Evolutionary conservation across 2,329 filamentous ascomycete genomes (phyloP).

Genomic region (Exophiala lecanii-corni): DNA sequence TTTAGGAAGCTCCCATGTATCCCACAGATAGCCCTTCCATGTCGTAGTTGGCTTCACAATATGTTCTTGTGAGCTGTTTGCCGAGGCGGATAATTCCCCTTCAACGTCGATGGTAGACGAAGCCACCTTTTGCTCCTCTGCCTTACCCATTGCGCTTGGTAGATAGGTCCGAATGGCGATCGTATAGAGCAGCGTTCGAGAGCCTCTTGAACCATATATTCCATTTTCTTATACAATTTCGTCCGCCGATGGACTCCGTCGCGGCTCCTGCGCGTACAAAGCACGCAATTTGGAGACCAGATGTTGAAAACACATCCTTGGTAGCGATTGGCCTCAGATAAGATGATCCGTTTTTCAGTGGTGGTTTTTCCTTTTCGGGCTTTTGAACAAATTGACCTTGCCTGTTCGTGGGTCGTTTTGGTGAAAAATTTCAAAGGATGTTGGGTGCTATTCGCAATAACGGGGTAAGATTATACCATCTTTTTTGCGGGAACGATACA

Average conservation of each 20-base stretch:
- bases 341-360: neutral
- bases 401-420: conserved; percentile 2
- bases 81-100: conserved; percentile 5
- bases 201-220: conserved; percentile 1
- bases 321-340: conserved; percentile 9
- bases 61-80: conserved; percentile 8
- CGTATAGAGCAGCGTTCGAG: neutral
- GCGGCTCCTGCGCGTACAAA: neutral
- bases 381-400: neutral
- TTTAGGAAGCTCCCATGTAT: conserved; percentile 47
- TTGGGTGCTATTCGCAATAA: conserved; percentile 6
- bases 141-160: conserved; percentile 4
- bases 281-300: conserved; percentile 7
- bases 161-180: conserved; percentile 1
- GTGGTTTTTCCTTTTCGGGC: neutral
- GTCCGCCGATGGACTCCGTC: conserved; percentile 4
- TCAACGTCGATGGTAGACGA: conserved; percentile 5
- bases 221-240: conserved; percentile 5
- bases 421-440: conserved; percentile 2
- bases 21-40: conserved; percentile 50
- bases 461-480: conserved; percentile 6
- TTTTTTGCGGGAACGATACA: neutral
- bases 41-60: conserved; percentile 30
- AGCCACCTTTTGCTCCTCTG: conserved; percentile 3
- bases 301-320: conserved; percentile 5